These are phyloP conservation scores for Salix arbutifolia DNA, from an alignment of 345 rosid genomes.

Conservation along the genomic window DNA sequence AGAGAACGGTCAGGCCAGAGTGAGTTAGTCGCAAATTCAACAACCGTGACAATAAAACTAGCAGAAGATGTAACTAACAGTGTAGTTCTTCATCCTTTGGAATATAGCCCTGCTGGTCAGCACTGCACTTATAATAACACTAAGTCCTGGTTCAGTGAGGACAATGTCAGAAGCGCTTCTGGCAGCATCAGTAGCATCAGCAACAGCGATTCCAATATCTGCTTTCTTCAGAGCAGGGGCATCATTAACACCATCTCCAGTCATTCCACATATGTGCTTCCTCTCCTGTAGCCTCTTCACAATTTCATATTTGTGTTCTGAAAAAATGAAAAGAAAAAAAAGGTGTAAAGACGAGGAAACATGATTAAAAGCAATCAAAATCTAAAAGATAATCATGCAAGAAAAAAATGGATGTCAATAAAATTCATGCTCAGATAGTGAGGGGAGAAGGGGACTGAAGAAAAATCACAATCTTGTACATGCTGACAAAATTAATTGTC, in stretches of 20 bases:
- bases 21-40: slow-evolving; percentile 3
- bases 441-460: background rate
- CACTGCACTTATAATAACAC: slow-evolving; percentile 90
- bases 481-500: no score
- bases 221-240: slow-evolving; percentile 94
- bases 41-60: background rate
- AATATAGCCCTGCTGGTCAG: slow-evolving; percentile 89
- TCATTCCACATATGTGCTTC: slow-evolving; percentile 94
- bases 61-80: slow-evolving; percentile 40
- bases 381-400: background rate
- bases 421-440: background rate
- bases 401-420: background rate
- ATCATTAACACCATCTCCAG: slow-evolving; percentile 95
- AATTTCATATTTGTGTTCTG: slow-evolving; percentile 90
- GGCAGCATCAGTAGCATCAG: slow-evolving; percentile 97
- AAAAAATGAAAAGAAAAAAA: slow-evolving; percentile 11
- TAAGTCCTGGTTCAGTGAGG: slow-evolving; percentile 90
- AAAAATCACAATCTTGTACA: background rate
- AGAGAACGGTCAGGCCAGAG: background rate
- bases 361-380: background rate
- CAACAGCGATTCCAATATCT: slow-evolving; percentile 95
- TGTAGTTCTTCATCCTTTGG: slow-evolving; percentile 97
- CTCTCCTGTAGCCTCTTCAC: slow-evolving; percentile 77
- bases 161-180: slow-evolving; percentile 91
- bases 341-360: background rate